Base-by-base conservation (phyloP, 2,329 filamentous ascomycete genomes). In the Aspergillus calidoustus region DNA sequence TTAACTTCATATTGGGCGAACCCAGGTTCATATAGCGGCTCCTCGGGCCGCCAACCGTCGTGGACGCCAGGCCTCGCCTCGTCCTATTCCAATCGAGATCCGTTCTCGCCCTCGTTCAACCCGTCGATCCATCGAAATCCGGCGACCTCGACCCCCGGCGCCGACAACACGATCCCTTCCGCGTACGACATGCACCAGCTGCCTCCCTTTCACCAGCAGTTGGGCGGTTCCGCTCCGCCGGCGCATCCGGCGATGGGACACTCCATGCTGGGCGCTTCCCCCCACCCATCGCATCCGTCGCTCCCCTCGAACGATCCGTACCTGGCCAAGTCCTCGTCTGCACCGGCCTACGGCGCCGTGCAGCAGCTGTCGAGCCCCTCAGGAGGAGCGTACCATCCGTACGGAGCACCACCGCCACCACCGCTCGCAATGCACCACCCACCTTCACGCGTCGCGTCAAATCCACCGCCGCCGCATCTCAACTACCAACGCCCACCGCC, bases 121-220 rank as follows among this genome's bases (percentile, higher is more conserved):
- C 84, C 82, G 11, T 38, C 38, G 66, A 78, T 83, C 66, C 78
- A 81, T 65, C 82, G 86, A 67, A 82, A 80, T 67, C 78, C 77
- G 62, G 80, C 84, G 47, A 83, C 84, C 67, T 87, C 87, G 54
- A 89, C 90, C 9, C 83, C 85, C 7, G 80, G 82, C 30, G 82
- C 81, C 52, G 87, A 92, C 72, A 41, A 41, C 9, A 83, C 83
- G 53, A 80, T 93, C 58, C 85, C 90, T 58, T 87, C 89, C 62
- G 84, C 89, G 7, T 92, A 89, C 76, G 89, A 91, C 65, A 81
- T 87, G 64, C 87, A 88, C 66, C 83, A 77, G 48, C 68, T 89
- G 63, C 85, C 88, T 49, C 82, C 87, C 38, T 92, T 89, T 73
- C 83, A 87, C 63, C 84, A 84, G 54, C 80, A 83, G 50, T 79